Percentiles rank a stretch among this genome's conserved stretches.
These are phyloP conservation scores for Colletotrichum lentis DNA, from an alignment of 2,329 filamentous ascomycete species.

Conservation along the genomic window DNA sequence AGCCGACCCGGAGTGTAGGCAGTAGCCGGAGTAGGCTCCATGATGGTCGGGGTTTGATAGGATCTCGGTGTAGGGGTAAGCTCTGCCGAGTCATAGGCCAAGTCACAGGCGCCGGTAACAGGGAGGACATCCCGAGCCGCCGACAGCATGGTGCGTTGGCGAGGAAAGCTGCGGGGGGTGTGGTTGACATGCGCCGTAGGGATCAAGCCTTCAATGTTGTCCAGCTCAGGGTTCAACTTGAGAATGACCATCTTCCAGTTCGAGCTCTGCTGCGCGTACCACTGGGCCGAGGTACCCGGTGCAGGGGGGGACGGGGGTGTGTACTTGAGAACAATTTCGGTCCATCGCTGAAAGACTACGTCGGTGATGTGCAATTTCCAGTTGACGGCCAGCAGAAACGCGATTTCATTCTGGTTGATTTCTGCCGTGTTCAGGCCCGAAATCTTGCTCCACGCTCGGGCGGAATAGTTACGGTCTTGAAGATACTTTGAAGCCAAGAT, in stretches of 20 bases:
- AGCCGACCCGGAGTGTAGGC: conserved; percentile 56
- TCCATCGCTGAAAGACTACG: conserved; percentile 89
- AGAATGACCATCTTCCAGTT: conserved; percentile 69
- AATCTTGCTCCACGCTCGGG: conserved; percentile 98
- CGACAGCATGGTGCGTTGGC: conserved; percentile 54
- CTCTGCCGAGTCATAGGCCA: conserved; percentile 51
- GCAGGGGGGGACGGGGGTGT: conserved; percentile 71
- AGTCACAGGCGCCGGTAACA: conserved; percentile 35
- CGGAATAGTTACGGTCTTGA: conserved; percentile 97
- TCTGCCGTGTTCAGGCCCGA: conserved; percentile 92
- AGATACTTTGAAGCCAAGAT: conserved; percentile 98
- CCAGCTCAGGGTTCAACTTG: conserved; percentile 63
- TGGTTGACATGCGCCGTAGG: conserved; percentile 45
- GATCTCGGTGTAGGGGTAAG: conserved; percentile 54
- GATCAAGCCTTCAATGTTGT: conserved; percentile 65
- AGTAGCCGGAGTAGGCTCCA: conserved; percentile 60
- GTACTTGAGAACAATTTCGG: conserved; percentile 86
- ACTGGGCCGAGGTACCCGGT: conserved; percentile 56
- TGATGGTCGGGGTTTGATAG: conserved; percentile 52
- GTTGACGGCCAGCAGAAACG: conserved; percentile 86
- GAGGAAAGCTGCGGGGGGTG: conserved; percentile 51
- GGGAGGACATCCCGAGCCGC: conserved; percentile 50
- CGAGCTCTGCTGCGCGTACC: conserved; percentile 56
- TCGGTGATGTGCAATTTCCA: conserved; percentile 97
- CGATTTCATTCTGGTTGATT: conserved; percentile 96